Evolutionary conservation across 805 yeast species (phyloP).

Genomic region (Hermanozyma aechmeae): DNA sequence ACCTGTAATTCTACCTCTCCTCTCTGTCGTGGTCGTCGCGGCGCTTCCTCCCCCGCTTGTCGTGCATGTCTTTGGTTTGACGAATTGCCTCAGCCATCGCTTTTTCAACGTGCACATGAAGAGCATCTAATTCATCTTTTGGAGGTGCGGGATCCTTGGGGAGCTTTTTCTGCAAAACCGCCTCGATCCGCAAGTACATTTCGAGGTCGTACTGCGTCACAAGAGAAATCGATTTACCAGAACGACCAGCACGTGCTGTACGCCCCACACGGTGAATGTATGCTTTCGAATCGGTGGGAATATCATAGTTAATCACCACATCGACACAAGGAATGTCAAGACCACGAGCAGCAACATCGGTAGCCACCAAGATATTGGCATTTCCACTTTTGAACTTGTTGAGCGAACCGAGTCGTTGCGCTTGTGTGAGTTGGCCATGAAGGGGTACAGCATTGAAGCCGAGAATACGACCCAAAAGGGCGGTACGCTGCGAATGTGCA

Average conservation of each 20-base stretch:
- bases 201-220: conserved; percentile 95
- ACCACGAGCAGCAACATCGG: conserved; percentile 88
- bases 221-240: conserved; percentile 78
- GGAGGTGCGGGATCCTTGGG: conserved; percentile 74
- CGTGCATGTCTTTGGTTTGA: conserved; percentile 62
- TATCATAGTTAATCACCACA: conserved; percentile 67
- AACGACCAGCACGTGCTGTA: conserved; percentile 89
- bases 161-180: conserved; percentile 71
- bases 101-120: conserved; percentile 82
- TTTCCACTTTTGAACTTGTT: conserved; percentile 72
- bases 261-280: conserved; percentile 88
- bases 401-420: conserved; percentile 74
- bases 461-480: conserved; percentile 66
- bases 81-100: conserved; percentile 87
- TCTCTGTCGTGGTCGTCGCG: neutral
- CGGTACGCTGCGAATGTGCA: conserved; percentile 88
- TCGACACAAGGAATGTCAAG: conserved; percentile 77
- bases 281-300: conserved; percentile 78
- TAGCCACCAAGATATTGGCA: conserved; percentile 63
- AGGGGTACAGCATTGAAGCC: conserved; percentile 89
- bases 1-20: too few relatives aligned
- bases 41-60: conserved; percentile 9
- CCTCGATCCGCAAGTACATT: conserved; percentile 78
- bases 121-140: conserved; percentile 62
- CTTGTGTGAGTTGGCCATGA: conserved; percentile 85